A percentile compares a stretch with the other conserved stretches of the same genome.
These are phyloP conservation scores for Lachancea dasiensis DNA, from an alignment of 805 yeast genomes.

Conservation along the genomic window DNA sequence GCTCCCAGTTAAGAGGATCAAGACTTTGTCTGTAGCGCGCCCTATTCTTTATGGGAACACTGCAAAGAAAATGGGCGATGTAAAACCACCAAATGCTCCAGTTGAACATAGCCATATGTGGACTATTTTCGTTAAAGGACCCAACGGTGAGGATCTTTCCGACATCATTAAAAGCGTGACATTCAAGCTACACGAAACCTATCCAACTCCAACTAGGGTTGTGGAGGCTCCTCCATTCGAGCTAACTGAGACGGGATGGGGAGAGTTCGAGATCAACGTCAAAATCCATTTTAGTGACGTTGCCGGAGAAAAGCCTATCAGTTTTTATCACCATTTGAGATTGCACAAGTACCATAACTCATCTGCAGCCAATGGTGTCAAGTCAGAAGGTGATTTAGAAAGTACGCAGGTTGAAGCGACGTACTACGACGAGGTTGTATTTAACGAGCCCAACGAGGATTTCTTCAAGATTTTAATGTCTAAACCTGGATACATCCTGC, in stretches of 20 bases:
- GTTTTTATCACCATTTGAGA: slow-evolving; percentile 81
- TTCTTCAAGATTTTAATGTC: slow-evolving; percentile 72
- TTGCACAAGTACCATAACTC: slow-evolving; percentile 72
- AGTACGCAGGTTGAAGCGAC: slow-evolving; percentile 48
- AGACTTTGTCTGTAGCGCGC: slow-evolving; percentile 62
- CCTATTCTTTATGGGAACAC: slow-evolving; percentile 80
- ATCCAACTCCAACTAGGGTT: slow-evolving; percentile 77
- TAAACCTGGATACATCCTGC: slow-evolving; percentile 53
- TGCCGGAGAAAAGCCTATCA: slow-evolving; percentile 80
- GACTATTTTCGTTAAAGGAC: slow-evolving; percentile 87
- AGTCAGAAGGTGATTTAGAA: slow-evolving; percentile 17
- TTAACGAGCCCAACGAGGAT: slow-evolving; percentile 90
- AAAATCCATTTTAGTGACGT: slow-evolving; percentile 83
- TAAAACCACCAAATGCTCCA: slow-evolving; percentile 58
- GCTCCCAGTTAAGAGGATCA: slow-evolving; percentile 26
- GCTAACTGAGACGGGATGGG: slow-evolving; percentile 98
- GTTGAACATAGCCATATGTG: slow-evolving; percentile 90
- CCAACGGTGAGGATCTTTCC: slow-evolving; percentile 70
- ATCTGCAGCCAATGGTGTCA: slow-evolving; percentile 14
- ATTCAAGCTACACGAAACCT: slow-evolving; percentile 93
- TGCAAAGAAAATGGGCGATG: slow-evolving; percentile 59
- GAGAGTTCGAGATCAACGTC: slow-evolving; percentile 90
- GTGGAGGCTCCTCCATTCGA: slow-evolving; percentile 90
- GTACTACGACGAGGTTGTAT: slow-evolving; percentile 84
- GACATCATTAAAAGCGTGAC: slow-evolving; percentile 84